A percentile compares a stretch with the other conserved stretches of the same genome.
Conservation (phyloP, 805 yeast genomes). For the Saturnispora gosingensis region DNA sequence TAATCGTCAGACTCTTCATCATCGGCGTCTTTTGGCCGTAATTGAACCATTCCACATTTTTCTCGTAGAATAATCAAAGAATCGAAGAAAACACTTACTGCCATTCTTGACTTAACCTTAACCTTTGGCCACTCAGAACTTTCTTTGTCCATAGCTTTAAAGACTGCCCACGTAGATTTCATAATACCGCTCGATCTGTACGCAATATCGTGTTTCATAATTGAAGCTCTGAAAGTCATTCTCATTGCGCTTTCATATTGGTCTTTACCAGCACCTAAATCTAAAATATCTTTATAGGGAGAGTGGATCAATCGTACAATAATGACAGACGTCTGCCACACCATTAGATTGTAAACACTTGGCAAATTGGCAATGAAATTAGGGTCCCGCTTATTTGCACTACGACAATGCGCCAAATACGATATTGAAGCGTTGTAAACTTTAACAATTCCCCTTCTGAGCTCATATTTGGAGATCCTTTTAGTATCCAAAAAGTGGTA, state of each 20-base stretch:
- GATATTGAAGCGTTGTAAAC: conserved; percentile 75
- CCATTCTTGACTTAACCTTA: conserved; percentile 72
- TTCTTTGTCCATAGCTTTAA: conserved; percentile 55
- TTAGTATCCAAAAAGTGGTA: conserved; percentile 69
- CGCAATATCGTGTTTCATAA: conserved; percentile 85
- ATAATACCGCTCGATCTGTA: conserved; percentile 89
- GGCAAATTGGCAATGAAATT: conserved; percentile 72
- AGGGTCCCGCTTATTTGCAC: conserved; percentile 49
- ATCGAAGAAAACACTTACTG: conserved; percentile 89
- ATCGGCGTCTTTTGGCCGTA: conserved; percentile 28
- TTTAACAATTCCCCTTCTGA: conserved; percentile 63
- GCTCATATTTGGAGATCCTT: conserved; percentile 43
- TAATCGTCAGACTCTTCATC: conserved; percentile 12
- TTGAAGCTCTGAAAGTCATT: conserved; percentile 69
- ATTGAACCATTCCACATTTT: conserved; percentile 77
- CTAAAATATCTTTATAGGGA: conserved; percentile 55
- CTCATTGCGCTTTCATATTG: conserved; percentile 60
- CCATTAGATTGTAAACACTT: conserved; percentile 65
- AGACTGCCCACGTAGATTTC: conserved; percentile 88
- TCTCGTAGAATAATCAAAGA: conserved; percentile 77
- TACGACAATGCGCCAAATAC: conserved; percentile 55
- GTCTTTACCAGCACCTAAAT: conserved; percentile 60
- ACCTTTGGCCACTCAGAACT: conserved; percentile 34
- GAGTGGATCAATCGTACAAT: conserved; percentile 75
- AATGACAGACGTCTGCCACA: conserved; percentile 90